Conservation (phyloP, 2,329 filamentous ascomycete genomes). For the Phoma sp. region DNA sequence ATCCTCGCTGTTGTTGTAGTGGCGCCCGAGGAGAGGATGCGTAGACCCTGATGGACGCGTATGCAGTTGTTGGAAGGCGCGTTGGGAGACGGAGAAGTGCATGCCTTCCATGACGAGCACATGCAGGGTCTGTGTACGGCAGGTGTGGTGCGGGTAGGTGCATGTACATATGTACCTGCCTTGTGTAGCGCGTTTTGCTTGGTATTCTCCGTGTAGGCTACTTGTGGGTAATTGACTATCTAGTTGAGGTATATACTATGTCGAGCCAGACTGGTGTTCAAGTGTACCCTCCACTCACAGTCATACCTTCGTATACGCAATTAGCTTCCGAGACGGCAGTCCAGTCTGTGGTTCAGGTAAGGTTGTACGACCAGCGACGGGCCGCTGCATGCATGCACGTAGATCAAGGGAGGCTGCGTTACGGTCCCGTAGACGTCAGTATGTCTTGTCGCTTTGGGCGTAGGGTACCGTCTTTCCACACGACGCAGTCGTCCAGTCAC, state of each 20-base stretch:
- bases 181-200: too few species aligned
- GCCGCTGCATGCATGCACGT: constrained; percentile 19
- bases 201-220: too few species aligned
- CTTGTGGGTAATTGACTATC: too few species aligned
- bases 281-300: too few species aligned
- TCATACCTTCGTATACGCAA: too few species aligned
- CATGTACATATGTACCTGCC: too few species aligned
- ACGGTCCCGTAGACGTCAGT: neutral
- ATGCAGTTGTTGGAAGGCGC: neutral
- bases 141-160: too few species aligned
- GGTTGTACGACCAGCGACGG: constrained; percentile 8
- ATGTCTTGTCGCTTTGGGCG: constrained; percentile 4
- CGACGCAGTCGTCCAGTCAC: constrained; percentile 2
- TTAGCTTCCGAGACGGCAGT: too few species aligned
- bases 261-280: too few species aligned
- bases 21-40: too few species aligned
- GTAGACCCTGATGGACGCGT: constrained; percentile 11
- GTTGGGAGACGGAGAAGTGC: neutral
- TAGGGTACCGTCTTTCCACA: constrained; percentile 15
- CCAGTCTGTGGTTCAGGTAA: neutral
- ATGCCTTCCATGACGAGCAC: neutral
- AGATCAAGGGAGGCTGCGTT: constrained; percentile 8
- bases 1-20: too few species aligned
- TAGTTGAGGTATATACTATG: too few species aligned
- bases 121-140: neutral